These are phyloP conservation scores for Vigna trinervia DNA, from an alignment of 306 rosid species.

Conservation along the genomic window DNA sequence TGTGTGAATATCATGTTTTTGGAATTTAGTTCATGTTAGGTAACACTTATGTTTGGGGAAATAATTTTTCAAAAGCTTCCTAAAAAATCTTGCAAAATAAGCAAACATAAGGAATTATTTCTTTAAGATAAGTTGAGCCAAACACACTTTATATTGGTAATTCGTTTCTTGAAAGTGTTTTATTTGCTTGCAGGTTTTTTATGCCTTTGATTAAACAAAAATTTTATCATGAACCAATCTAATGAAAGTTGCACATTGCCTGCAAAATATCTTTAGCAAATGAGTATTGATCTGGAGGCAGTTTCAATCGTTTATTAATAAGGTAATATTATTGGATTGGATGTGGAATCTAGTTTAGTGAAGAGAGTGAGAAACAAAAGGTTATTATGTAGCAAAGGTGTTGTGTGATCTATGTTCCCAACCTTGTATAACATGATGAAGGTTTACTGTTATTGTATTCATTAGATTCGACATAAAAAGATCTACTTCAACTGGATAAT, in stretches of 20 bases:
- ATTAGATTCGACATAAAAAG: no score
- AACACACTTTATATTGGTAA: not conserved
- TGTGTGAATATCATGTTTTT: slow-evolving; percentile 29
- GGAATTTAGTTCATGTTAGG: slow-evolving; percentile 14
- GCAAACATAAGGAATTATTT: not conserved
- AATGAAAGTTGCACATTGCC: not conserved
- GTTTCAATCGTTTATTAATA: slow-evolving; percentile 16
- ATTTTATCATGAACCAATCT: slow-evolving; percentile 36
- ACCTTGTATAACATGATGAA: no score
- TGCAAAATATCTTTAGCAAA: slow-evolving; percentile 10
- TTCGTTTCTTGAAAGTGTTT: slow-evolving; percentile 1
- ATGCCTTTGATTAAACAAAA: slow-evolving; percentile 5
- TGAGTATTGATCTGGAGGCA: slow-evolving; percentile 24
- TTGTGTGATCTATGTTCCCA: not conserved
- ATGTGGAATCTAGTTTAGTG: slow-evolving; percentile 4
- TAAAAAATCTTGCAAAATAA: not conserved
- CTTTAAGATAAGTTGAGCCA: not conserved
- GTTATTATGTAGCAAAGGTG: slow-evolving; percentile 3
- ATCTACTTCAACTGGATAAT: no score
- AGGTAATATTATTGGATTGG: slow-evolving; percentile 24
- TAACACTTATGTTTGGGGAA: not conserved
- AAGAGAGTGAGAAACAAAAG: slow-evolving; percentile 12
- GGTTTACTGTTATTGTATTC: no score
- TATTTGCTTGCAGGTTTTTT: not conserved
- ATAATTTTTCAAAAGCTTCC: not conserved